These are phyloP conservation scores for Diutina catenulata DNA, from an alignment of 1,139 yeast species.

Conservation along the genomic window DNA sequence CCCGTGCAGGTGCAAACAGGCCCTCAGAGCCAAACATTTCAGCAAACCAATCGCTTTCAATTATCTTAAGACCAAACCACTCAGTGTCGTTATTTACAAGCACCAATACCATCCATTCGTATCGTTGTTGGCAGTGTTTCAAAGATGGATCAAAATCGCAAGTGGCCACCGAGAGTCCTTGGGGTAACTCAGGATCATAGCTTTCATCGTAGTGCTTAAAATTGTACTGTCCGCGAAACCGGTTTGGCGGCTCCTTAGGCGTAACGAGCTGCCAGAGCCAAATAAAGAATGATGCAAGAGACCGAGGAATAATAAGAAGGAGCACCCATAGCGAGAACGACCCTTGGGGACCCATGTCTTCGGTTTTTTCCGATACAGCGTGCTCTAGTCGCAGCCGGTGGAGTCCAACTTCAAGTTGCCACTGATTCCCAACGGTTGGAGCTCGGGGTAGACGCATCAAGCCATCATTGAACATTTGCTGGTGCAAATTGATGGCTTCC, in stretches of 20 bases:
- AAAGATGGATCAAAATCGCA: neutral
- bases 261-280: conserved; percentile 4
- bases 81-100: conserved; percentile 23
- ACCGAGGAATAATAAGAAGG: conserved; percentile 2
- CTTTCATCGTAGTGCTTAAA: neutral
- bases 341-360: too few relatives aligned
- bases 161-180: neutral
- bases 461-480: conserved; percentile 4
- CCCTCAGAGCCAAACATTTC: conserved; percentile 25
- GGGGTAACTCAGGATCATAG: conserved; percentile 1
- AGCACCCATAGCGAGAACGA: too few relatives aligned
- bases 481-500: conserved; percentile 2
- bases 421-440: neutral
- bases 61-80: conserved; percentile 17
- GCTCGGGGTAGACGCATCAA: neutral
- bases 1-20: conserved; percentile 23
- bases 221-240: neutral
- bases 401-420: conserved; percentile 1
- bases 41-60: conserved; percentile 18
- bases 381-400: neutral
- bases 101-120: conserved; percentile 19
- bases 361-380: neutral
- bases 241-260: neutral
- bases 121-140: neutral
- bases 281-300: neutral